Evolutionary conservation across 371 early-diverging fungal genomes (phyloP).

Genomic region (Mycotypha africana): DNA sequence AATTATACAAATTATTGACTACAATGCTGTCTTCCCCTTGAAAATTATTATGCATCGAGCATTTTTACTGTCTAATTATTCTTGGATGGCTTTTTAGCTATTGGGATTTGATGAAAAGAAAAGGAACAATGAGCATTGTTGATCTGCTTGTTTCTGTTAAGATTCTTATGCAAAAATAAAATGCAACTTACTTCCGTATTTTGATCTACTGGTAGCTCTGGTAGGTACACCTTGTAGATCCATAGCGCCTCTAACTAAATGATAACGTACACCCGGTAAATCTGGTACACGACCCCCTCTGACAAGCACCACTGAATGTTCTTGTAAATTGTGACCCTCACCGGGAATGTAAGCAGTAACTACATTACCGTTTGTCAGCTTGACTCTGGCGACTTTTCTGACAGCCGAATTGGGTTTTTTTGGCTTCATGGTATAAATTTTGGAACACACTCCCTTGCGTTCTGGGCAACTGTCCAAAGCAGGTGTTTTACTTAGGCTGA

Average conservation of each 20-base stretch:
- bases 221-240: slow-evolving; percentile 94
- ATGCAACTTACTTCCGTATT: slow-evolving; percentile 91
- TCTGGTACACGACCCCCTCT: slow-evolving; percentile 93
- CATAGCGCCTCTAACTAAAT: slow-evolving; percentile 87
- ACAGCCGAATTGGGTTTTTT: slow-evolving; percentile 93
- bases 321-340: slow-evolving; percentile 97
- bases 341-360: slow-evolving; percentile 96
- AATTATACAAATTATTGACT: no score
- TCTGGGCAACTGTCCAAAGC: slow-evolving; percentile 86
- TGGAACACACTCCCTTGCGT: slow-evolving; percentile 91
- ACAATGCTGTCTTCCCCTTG: no score
- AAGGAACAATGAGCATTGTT: no score
- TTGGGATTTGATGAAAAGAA: no score
- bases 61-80: no score
- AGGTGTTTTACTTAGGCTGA: slow-evolving; percentile 72
- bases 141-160: no score
- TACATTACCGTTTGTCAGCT: slow-evolving; percentile 82
- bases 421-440: slow-evolving; percentile 91
- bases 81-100: no score
- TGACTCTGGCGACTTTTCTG: slow-evolving; percentile 83
- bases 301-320: slow-evolving; percentile 94
- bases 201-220: slow-evolving; percentile 80
- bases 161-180: no score
- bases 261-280: slow-evolving; percentile 97
- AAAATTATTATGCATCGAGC: no score